Percentiles rank a stretch among this genome's conserved stretches.
Evolutionary conservation across 2,329 filamentous ascomycete species (phyloP).

Genomic region (Cercospora canescens): DNA sequence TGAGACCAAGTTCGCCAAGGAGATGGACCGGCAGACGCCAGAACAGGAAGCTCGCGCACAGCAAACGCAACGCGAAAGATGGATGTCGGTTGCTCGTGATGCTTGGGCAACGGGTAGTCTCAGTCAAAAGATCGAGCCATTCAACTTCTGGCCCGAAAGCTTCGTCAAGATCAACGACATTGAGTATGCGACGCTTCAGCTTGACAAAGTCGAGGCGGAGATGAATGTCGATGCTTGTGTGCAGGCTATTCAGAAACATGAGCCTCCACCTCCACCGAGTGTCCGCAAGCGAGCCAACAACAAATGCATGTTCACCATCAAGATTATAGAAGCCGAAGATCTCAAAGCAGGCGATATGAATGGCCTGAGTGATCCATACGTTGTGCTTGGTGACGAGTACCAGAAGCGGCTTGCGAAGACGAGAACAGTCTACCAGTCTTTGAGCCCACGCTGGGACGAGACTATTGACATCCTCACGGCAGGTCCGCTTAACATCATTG

Average conservation of each 20-base stretch:
- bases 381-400: conserved; percentile 95
- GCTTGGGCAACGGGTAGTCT: conserved; percentile 69
- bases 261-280: conserved; percentile 69
- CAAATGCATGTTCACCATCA: conserved; percentile 98
- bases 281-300: conserved; percentile 62
- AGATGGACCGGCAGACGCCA: conserved; percentile 90
- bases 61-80: conserved; percentile 86
- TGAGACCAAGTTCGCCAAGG: conserved; percentile 79
- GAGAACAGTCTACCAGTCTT: conserved; percentile 81
- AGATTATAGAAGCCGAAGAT: conserved; percentile 96
- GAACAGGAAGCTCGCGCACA: conserved; percentile 78
- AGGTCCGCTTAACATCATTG: conserved; percentile 88
- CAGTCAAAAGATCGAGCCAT: conserved; percentile 92
- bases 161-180: conserved; percentile 98
- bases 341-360: conserved; percentile 97
- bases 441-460: conserved; percentile 97
- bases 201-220: conserved; percentile 84
- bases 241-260: conserved; percentile 71
- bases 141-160: conserved; percentile 94
- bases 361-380: conserved; percentile 92
- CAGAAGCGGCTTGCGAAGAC: conserved; percentile 96
- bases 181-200: conserved; percentile 87
- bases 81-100: conserved; percentile 90
- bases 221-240: conserved; percentile 93
- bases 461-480: conserved; percentile 93